Evolutionary conservation across 2,329 filamentous ascomycete genomes (phyloP).

Genomic region (Stemphylium vesicarium): DNA sequence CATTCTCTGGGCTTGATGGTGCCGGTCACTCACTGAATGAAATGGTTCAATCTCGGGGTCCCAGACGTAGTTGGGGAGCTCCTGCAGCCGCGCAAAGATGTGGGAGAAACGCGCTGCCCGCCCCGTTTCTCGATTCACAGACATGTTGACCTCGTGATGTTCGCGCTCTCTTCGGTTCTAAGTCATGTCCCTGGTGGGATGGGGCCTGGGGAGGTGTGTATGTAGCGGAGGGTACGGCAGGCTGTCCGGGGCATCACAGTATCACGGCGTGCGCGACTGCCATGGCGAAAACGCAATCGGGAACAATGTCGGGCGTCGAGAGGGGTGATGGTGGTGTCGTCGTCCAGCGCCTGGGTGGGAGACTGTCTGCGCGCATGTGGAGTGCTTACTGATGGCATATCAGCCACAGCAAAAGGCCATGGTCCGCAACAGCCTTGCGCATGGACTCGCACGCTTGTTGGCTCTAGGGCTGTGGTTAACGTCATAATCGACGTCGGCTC

Average conservation of each 20-base stretch:
- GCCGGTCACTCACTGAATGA: constrained; percentile 50
- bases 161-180: background rate
- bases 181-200: constrained; percentile 16
- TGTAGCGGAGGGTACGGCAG: background rate
- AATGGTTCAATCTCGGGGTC: constrained; percentile 53
- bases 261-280: constrained; percentile 4
- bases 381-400: constrained; percentile 21
- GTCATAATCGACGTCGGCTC: constrained; percentile 6
- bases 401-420: constrained; percentile 14
- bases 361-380: constrained; percentile 8
- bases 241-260: background rate
- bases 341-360: background rate
- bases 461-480: constrained; percentile 1
- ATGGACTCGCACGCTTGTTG: constrained; percentile 11
- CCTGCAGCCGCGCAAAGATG: constrained; percentile 45
- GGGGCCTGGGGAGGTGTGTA: background rate
- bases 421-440: constrained; percentile 10
- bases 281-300: constrained; percentile 6
- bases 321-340: constrained; percentile 5
- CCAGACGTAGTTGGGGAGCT: constrained; percentile 50
- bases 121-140: constrained; percentile 11
- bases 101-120: constrained; percentile 38
- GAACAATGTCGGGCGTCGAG: background rate
- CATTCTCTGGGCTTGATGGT: background rate
- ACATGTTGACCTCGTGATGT: constrained; percentile 26